Evolutionary conservation across 306 rosid genomes (phyloP), one percentile per base, ranked within the genome.

Genomic region (Sechiopsis laciniata): DNA sequence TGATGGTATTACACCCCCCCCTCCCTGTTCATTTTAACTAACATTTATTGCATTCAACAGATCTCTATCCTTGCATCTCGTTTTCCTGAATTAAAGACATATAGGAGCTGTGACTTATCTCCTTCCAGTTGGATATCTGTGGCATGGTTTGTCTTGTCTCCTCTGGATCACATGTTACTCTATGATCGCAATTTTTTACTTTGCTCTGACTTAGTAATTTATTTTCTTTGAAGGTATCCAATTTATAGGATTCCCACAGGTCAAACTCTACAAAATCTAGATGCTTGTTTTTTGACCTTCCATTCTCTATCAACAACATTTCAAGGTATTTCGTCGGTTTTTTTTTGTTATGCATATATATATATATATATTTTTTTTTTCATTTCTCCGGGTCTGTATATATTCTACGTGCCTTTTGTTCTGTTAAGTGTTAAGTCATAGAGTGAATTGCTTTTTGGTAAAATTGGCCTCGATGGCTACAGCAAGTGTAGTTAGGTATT

Each of bases 241-340:
- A 92, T 92, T 76, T 92, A 92, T 74, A 83, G 97, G 86, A 89
- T 92, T 82, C 97, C 97, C 68, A 89, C 92, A 5, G 97, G 97
- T 81, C 97, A 88, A 10, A 92, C 97, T 5, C 82, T 92, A 74
- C 87, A 92, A 82, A 92, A 84, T 75, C 76, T 89, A 56, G 94
- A 84, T 82, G 92, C 97, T 68, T 89, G 97, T 84, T 92, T 92
- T 84, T 78, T 89, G 90, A 86, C 90, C 75, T 92, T 84, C 73
- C 96, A 92, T 81, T 84, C 86, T 67, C 65, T 88, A 62, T 86
- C 96, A 14, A 88, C 95, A 12, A 80, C 90, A 15, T 54, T 72
- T 57, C 88, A 79, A 73, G 77, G 96, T 86, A 85, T 70, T 73
- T 78, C 64, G 69, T 60, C 42, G 79, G 29, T 26, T 26, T 26